Evolutionary conservation across 2,329 filamentous ascomycete genomes (phyloP), one percentile per base, ranked within the genome.

Genomic region (Aphanocladium album): DNA sequence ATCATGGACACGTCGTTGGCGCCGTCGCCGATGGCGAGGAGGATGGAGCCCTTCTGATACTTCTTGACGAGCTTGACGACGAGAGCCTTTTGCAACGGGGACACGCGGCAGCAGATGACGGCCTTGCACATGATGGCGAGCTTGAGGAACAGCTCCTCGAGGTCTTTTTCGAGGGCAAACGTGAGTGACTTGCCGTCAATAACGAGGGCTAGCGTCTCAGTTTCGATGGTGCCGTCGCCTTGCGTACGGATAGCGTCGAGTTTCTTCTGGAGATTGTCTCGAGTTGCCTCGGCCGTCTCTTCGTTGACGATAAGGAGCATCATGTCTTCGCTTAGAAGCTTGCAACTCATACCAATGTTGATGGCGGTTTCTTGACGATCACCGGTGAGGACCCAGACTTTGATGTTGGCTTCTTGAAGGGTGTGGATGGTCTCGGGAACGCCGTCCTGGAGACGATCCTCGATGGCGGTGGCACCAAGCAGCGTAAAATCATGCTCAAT

Each of bases 1-100:
- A 99, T 99, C 95, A 99, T 99, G 19, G 93, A 97, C n/a, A 99
- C 95, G 70, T 99, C 95, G 76, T 99, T 99, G 51, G 95, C 95
- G 65, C 95, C 95, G 69, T 99, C 95, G 67, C 95, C 95, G 72
- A 99, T 97, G 56, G 95, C 95, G 55, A 99, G 85, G 57, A 97
- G 86, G 67, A 99, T 92, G 14, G 91, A 86, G 72, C 97, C 90
- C 66, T 95, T 85, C 73, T 96, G 91, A 66, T 85, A 85, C 67
- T 92, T 91, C 77, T 98, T 99, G 71, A 99, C 95, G 66, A 98
- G 85, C 79, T 99, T 99, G 67, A 99, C 95, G 23, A 99, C 95
- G 64, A 99, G 80, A 17, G 95, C 96, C 76, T 99, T 99, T 70
- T 99, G 95, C 52, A 99, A 81, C 2, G 95, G 95, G 23, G 95